Evolutionary conservation across 208 protist genomes (phyloP).

Genomic region (Acanthamoeba royreba): DNA sequence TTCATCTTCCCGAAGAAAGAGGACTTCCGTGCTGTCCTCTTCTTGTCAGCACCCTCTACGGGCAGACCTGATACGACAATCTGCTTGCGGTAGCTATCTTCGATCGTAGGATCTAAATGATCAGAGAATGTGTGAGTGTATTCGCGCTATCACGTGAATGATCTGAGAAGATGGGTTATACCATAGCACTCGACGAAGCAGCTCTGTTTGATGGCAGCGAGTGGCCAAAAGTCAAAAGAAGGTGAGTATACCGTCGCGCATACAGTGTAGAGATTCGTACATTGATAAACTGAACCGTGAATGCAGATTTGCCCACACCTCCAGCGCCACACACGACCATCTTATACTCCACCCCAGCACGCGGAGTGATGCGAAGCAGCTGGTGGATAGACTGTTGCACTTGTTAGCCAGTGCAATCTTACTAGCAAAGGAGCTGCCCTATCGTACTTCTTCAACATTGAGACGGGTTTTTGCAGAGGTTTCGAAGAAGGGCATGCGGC

Average conservation of each 20-base stretch:
- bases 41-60: background rate
- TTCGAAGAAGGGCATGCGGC: background rate
- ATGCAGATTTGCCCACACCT: background rate
- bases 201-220: background rate
- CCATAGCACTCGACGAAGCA: too few species aligned
- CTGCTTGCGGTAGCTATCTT: background rate
- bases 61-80: background rate
- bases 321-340: background rate
- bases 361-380: background rate
- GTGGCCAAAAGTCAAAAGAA: background rate
- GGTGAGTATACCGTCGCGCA: background rate
- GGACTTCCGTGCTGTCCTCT: background rate
- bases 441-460: background rate
- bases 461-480: background rate
- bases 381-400: background rate
- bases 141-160: too few species aligned
- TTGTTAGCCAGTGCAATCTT: background rate
- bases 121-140: background rate
- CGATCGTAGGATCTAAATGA: background rate
- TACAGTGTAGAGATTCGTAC: background rate
- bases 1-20: background rate
- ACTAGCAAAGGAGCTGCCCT: background rate
- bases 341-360: background rate
- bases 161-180: too few species aligned
- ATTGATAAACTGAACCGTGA: background rate